Evolutionary conservation across 2,329 filamentous ascomycete species (phyloP).

Genomic region (Mariannaea elegans): DNA sequence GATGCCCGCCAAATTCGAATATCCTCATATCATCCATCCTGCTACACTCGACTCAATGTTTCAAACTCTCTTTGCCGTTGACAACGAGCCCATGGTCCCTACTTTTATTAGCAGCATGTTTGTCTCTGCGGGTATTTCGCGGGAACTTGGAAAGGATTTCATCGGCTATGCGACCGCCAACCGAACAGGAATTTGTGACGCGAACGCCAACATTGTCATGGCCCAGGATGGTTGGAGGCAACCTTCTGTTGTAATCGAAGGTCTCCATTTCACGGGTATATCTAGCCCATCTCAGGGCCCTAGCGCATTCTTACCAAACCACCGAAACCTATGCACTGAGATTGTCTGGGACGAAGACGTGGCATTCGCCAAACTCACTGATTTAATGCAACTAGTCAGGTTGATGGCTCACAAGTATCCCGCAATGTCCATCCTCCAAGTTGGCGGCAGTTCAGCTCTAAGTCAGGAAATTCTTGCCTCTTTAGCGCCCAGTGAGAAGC

Average conservation of each 20-base stretch:
- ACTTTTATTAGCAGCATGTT: slow-evolving; percentile 56
- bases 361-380: slow-evolving; percentile 31
- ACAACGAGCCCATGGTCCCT: slow-evolving; percentile 59
- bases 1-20: slow-evolving; percentile 65
- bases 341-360: slow-evolving; percentile 57
- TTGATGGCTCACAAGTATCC: slow-evolving; percentile 52
- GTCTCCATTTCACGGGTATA: slow-evolving; percentile 54
- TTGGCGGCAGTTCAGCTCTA: slow-evolving; percentile 42
- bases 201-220: slow-evolving; percentile 56
- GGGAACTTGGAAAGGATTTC: slow-evolving; percentile 47
- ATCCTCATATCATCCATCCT: slow-evolving; percentile 64
- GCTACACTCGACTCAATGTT: slow-evolving; percentile 66
- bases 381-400: slow-evolving; percentile 41
- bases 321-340: slow-evolving; percentile 59
- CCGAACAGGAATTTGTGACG: slow-evolving; percentile 48
- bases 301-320: slow-evolving; percentile 55
- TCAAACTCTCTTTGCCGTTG: slow-evolving; percentile 59
- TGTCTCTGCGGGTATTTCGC: slow-evolving; percentile 51
- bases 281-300: slow-evolving; percentile 35
- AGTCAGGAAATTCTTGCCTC: slow-evolving; percentile 38
- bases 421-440: slow-evolving; percentile 49
- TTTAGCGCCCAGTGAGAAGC: slow-evolving; percentile 31
- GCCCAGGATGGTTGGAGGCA: slow-evolving; percentile 43
- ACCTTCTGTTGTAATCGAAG: slow-evolving; percentile 54
- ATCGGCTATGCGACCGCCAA: slow-evolving; percentile 52